Conservation (phyloP, 225 moss, liverwort and hornwort species). For the Physcomitrium patens region DNA sequence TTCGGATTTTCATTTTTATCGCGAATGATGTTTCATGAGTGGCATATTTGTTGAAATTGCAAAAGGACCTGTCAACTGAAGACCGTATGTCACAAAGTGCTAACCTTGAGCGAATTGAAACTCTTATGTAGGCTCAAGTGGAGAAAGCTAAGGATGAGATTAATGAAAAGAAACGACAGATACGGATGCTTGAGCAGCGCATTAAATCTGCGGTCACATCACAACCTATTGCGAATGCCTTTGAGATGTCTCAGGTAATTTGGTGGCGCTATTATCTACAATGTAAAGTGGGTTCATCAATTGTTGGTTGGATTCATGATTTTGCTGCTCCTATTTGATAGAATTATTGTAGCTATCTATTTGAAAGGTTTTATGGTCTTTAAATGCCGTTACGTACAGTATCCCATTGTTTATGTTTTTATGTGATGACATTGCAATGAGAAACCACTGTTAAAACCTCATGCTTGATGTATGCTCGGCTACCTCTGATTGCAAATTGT, state of each 20-base stretch:
- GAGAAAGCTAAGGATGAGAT: conserved; percentile 93
- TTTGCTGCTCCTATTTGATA: no score
- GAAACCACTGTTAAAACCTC: background rate
- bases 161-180: conserved; percentile 89
- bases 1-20: conserved; percentile 15
- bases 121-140: conserved; percentile 68
- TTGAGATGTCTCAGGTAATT: conserved; percentile 92
- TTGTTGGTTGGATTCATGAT: no score
- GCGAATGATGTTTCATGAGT: conserved; percentile 13
- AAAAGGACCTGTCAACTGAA: conserved; percentile 26
- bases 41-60: conserved; percentile 23
- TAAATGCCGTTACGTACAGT: conserved; percentile 15
- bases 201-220: conserved; percentile 70
- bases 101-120: background rate
- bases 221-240: conserved; percentile 61
- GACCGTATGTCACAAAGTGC: background rate
- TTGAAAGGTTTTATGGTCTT: background rate
- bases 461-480: conserved; percentile 6
- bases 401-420: conserved; percentile 5
- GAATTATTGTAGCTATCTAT: no score
- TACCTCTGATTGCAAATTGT: conserved; percentile 27
- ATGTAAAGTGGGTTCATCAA: no score
- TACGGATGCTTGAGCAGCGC: conserved; percentile 93
- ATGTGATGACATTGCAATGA: conserved; percentile 19
- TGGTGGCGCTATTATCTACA: conserved; percentile 10